phyloP scores from a whole-genome alignment of 2,329 filamentous ascomycete species.

The Mycocentrospora acerina region DNA sequence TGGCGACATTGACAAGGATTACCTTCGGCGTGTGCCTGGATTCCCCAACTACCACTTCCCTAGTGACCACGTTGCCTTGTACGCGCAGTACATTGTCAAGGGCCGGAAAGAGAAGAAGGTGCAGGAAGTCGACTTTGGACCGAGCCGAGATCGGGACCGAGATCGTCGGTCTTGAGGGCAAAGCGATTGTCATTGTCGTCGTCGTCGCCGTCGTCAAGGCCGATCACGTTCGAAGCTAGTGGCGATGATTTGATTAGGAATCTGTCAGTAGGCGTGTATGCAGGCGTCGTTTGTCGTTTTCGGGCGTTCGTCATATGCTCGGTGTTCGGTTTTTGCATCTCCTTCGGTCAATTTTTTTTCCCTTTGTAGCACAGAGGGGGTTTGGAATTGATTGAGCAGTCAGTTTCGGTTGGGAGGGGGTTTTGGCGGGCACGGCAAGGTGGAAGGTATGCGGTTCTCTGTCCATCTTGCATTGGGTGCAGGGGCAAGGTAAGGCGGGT shows the following conservation, averaged over 20 bases:
- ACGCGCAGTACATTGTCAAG: slow-evolving; percentile 89
- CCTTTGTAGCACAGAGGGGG: slow-evolving; percentile 7
- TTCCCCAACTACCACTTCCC: slow-evolving; percentile 96
- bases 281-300: slow-evolving; percentile 28
- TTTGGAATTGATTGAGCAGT: slow-evolving; percentile 25
- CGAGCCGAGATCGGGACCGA: slow-evolving; percentile 27
- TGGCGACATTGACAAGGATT: slow-evolving; percentile 81
- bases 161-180: slow-evolving; percentile 28
- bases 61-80: slow-evolving; percentile 85
- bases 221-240: not conserved
- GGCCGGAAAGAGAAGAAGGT: slow-evolving; percentile 71
- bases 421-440: slow-evolving; percentile 14
- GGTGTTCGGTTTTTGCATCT: slow-evolving; percentile 35
- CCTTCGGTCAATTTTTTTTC: not conserved
- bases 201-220: slow-evolving; percentile 1
- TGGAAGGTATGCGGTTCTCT: slow-evolving; percentile 19
- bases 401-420: slow-evolving; percentile 15
- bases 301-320: slow-evolving; percentile 38
- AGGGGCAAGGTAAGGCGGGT: slow-evolving; percentile 21
- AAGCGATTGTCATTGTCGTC: not conserved
- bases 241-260: slow-evolving; percentile 19
- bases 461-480: slow-evolving; percentile 22
- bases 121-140: slow-evolving; percentile 42
- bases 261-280: slow-evolving; percentile 35
- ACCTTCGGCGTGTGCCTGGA: slow-evolving; percentile 82